Base-by-base conservation (phyloP, 1,284 basidiomycete species). In the Boletus smithii region DNA sequence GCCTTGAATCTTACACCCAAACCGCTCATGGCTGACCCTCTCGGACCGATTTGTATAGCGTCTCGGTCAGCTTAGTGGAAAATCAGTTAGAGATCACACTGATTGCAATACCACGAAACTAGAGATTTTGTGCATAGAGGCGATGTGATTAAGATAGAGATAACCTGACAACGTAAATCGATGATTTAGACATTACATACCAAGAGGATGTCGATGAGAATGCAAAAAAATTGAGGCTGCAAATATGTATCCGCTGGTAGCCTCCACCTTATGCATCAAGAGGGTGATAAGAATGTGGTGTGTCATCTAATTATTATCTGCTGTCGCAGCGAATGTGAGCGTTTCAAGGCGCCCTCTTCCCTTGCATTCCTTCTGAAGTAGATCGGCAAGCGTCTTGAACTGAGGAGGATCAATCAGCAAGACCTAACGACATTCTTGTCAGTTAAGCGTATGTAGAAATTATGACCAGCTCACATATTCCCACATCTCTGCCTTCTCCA, bases 321-420 rank as follows among this genome's bases (percentile, higher is more conserved):
- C 76, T 17, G 76, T 83, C 2, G 85, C 84, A 29, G 85, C 74
- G 53, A 90, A 85, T 10, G 79, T 77, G 57, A 94, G 66, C 1
- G 91, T 93, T 67, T 97, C 94, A 35, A 97, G 74, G 47, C 88
- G 77, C 6, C 89, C 87, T 55, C 83, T 75, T 11, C 89, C 91
- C 65, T 94, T 91, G 61, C 88, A 91, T 62, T 97, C 91, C 59
- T 87, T 87, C 63, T 95, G 88, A 44, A 99, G 71, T 27, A 99
- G 68, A 52, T 98, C 94, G 60, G 90, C 91, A 61, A 99, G 81
- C 16, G 88, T 75, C 38, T 90, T 83, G 77, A 97, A 94, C 57
- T 92, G 85, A 33, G 88, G 83, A 5, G 97, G 97, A 63, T 97
- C 93, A 58, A 99, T 98, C 41, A 93, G 77, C 65, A 95, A 80